Evolutionary conservation across 2,329 filamentous ascomycete species (phyloP).

Genomic region (Cladosporium sp.): DNA sequence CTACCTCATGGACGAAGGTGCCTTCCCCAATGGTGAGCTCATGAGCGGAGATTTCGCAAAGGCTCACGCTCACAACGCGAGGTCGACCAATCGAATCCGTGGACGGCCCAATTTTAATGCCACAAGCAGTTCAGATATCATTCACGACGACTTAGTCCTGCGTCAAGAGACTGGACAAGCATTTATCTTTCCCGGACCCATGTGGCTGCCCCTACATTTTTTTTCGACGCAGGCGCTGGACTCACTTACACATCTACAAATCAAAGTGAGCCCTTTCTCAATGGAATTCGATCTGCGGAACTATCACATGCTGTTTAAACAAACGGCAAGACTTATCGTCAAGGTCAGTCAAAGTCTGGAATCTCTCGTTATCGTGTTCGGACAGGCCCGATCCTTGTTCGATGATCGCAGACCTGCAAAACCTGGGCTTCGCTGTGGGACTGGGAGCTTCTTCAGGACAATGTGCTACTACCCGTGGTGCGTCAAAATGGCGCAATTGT

Average conservation of each 20-base stretch:
- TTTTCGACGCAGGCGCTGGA: slow-evolving; percentile 5
- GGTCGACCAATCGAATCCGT: background rate
- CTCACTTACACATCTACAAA: slow-evolving; percentile 9
- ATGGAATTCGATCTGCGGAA: slow-evolving; percentile 7
- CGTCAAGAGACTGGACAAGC: slow-evolving; percentile 12
- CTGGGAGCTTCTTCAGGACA: background rate
- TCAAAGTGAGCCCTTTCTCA: slow-evolving; percentile 4
- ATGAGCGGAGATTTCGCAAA: background rate
- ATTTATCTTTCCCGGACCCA: slow-evolving; percentile 11
- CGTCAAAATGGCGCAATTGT: slow-evolving; percentile 6
- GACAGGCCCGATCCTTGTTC: slow-evolving; percentile 48
- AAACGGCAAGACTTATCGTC: slow-evolving; percentile 4
- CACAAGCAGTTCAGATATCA: background rate
- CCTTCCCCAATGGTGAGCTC: slow-evolving; percentile 5
- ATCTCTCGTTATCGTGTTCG: slow-evolving; percentile 89
- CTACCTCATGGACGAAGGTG: slow-evolving; percentile 12
- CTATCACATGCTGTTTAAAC: slow-evolving; percentile 7
- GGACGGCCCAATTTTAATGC: background rate
- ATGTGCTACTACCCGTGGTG: background rate
- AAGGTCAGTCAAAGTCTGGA: slow-evolving; percentile 49
- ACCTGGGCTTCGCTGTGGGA: background rate
- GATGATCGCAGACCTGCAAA: background rate
- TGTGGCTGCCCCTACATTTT: slow-evolving; percentile 13
- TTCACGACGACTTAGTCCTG: slow-evolving; percentile 5
- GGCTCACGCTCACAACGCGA: background rate